Conservation (phyloP, 2,329 filamentous ascomycete genomes). For the Neofusicoccum laricinum region DNA sequence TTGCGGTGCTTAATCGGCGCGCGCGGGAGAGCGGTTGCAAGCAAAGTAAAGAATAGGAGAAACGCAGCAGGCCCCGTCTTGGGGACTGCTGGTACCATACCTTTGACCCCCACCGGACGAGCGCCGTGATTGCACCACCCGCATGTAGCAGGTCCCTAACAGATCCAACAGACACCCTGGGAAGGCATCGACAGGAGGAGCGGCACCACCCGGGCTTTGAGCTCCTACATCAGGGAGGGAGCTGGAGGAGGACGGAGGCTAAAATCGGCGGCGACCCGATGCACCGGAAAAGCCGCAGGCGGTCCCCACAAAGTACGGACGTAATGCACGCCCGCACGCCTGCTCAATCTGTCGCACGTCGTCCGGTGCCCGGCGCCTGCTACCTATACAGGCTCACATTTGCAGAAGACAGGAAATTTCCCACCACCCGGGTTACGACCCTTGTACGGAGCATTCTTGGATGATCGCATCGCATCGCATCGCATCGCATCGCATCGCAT, state of each 20-base stretch:
- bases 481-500: too few relatives aligned
- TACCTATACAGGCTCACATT: too few relatives aligned
- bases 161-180: background rate
- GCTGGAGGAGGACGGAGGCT: background rate
- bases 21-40: background rate
- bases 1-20: background rate
- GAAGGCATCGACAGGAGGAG: background rate
- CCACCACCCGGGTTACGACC: too few relatives aligned
- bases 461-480: too few relatives aligned
- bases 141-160: background rate
- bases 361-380: background rate
- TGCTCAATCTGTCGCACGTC: background rate
- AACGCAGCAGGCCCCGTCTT: background rate
- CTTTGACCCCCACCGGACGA: background rate
- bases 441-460: too few relatives aligned
- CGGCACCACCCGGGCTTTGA: too few relatives aligned
- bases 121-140: background rate
- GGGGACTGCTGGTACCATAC: background rate
- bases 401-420: too few relatives aligned
- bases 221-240: background rate
- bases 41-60: slow-evolving; percentile 7
- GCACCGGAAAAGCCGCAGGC: background rate
- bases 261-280: background rate
- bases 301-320: background rate
- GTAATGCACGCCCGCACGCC: background rate